These are phyloP conservation scores for Scalesia atractyloides DNA, from an alignment of 129 eudicot genomes.

Conservation along the genomic window DNA sequence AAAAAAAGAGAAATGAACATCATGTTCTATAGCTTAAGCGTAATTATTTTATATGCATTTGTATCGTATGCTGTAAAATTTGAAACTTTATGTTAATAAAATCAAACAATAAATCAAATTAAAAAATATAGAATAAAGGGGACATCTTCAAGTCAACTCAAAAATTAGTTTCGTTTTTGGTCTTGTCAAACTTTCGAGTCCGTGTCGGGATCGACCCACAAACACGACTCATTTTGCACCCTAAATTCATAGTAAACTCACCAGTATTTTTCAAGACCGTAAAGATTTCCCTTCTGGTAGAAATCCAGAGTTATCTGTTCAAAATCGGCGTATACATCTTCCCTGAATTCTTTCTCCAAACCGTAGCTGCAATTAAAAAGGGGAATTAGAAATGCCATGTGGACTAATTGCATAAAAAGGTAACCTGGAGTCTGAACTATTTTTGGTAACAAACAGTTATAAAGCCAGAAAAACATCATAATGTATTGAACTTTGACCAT, in stretches of 20 bases:
- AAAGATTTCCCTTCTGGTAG: conserved; percentile 75
- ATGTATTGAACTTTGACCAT: neutral
- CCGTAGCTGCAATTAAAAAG: conserved; percentile 63
- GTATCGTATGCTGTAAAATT: too few species aligned
- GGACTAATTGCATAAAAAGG: neutral
- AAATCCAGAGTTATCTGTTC: conserved; percentile 79
- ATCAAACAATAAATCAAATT: too few species aligned
- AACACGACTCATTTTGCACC: too few species aligned
- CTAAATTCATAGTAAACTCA: conserved; percentile 19
- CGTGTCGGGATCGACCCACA: too few species aligned
- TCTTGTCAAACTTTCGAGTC: too few species aligned
- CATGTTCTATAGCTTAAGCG: too few species aligned
- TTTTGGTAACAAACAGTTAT: neutral
- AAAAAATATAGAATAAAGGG: too few species aligned
- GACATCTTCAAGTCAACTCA: too few species aligned
- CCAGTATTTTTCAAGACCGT: conserved; percentile 98
- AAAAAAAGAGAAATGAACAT: too few species aligned
- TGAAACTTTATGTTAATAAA: too few species aligned
- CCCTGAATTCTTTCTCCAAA: conserved; percentile 85
- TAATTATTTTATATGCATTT: too few species aligned
- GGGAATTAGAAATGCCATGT: conserved; percentile 15
- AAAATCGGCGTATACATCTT: conserved; percentile 74
- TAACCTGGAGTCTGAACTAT: neutral
- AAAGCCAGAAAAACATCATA: neutral
- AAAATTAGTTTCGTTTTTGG: too few species aligned